Base-by-base conservation (phyloP, 2,329 filamentous ascomycete species). In the Alternaria panax region DNA sequence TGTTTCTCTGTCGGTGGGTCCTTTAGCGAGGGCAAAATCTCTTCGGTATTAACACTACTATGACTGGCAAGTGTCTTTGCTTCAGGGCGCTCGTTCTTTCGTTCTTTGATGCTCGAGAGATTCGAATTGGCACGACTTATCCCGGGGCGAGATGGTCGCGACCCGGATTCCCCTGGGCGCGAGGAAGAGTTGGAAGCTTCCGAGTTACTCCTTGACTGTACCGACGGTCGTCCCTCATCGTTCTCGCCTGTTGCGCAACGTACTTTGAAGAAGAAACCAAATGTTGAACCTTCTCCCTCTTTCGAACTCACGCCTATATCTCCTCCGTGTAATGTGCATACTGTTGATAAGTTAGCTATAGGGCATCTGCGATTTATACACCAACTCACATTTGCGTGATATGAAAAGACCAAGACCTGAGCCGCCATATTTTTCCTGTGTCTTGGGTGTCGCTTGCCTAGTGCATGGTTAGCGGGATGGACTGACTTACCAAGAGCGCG, bases 371-470 rank as follows among this genome's bases (percentile, higher is more conserved):
- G 27, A 20, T 16, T 12, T 2, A 7, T 2, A 27, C 9, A 14
- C 6, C 1, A 16, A 57, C 71, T 51, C 65, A 76, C 75, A 53
- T 68, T 78, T 78, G 25, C 76, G 74, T 12, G 74, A 76, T 45
- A 78, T 78, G 60, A 77, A 77, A 1, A 78, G 67, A 2, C 77
- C 77, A 2, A 79, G 65, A 0, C 77, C 77, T n/a, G 74, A 77
- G 5, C 77, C 77, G 5, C 80, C 80, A 40, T 82, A 82, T 5
- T 73, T 77, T 32, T 78, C 76, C 25, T 79, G 77, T 7, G 77
- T 79, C 45, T 78, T 78, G 1, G 77, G 77, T 4, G 76, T 77
- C 16, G 77, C 77, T 68, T 75, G 76, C 51, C 73, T 77, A 43
- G 6, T 7, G 9, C 12, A 12, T 50, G 25, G 36, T 63, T 22